These are phyloP conservation scores for Lumnitzera racemosa DNA, from an alignment of 345 rosid genomes.

Conservation along the genomic window DNA sequence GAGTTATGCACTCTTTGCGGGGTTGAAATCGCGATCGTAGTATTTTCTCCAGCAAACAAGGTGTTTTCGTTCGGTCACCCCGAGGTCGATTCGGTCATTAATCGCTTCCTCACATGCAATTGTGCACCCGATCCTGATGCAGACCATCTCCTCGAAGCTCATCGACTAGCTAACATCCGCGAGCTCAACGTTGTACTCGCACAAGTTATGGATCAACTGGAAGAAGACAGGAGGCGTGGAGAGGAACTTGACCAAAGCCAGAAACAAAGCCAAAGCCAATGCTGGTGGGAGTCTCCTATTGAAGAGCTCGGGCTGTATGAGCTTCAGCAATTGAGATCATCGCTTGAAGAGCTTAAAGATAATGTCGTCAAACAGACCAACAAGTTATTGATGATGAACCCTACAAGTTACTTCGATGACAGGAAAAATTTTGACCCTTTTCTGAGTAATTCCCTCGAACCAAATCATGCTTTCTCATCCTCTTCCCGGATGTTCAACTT, in stretches of 20 bases:
- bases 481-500: constrained; percentile 1
- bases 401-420: not conserved
- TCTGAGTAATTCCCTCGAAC: not conserved
- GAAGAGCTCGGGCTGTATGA: constrained; percentile 19
- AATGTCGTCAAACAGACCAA: constrained; percentile 24
- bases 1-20: constrained; percentile 34
- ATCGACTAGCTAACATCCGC: constrained; percentile 25
- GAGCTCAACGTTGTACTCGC: constrained; percentile 44
- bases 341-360: constrained; percentile 31
- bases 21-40: constrained; percentile 24
- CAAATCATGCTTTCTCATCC: not conserved
- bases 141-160: constrained; percentile 38
- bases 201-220: constrained; percentile 28
- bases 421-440: not conserved
- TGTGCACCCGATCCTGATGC: constrained; percentile 13
- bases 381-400: constrained; percentile 12
- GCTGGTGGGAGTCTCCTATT: constrained; percentile 49
- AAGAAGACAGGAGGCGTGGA: constrained; percentile 32
- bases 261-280: constrained; percentile 12
- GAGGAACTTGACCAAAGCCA: constrained; percentile 26
- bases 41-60: constrained; percentile 27
- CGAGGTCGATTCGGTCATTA: constrained; percentile 14
- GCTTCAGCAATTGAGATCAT: constrained; percentile 26
- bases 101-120: constrained; percentile 16
- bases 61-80: constrained; percentile 35